Percentiles rank a stretch among this genome's conserved stretches.
Evolutionary conservation across 495 filamentous ascomycete genomes (phyloP).

Genomic region (Patellaria atrata): DNA sequence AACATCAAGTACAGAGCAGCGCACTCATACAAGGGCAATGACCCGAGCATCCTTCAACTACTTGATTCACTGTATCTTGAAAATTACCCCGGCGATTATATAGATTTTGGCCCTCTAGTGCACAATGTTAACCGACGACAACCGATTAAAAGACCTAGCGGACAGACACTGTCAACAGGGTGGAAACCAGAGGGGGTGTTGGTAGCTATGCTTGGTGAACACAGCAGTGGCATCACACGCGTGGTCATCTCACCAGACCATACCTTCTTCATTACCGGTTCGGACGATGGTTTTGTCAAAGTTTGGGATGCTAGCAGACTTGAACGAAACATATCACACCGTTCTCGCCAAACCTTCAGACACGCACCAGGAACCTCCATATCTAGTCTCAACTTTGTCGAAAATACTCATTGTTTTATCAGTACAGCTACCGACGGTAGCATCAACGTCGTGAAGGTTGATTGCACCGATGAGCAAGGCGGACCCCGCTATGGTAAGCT

Average conservation of each 20-base stretch:
- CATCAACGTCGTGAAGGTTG: constrained; percentile 76
- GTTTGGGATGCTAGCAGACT: constrained; percentile 86
- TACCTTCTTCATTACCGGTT: constrained; percentile 83
- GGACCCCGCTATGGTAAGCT: constrained; percentile 57
- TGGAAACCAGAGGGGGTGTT: constrained; percentile 80
- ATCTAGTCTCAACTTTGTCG: constrained; percentile 72
- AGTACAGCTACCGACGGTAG: constrained; percentile 83
- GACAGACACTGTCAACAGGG: constrained; percentile 24
- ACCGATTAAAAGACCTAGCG: constrained; percentile 43
- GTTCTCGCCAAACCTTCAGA: constrained; percentile 74
- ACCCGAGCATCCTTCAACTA: constrained; percentile 73
- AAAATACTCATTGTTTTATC: constrained; percentile 85
- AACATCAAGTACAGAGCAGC: constrained; percentile 23
- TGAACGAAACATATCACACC: constrained; percentile 76
- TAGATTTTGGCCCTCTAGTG: constrained; percentile 68
- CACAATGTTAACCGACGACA: constrained; percentile 52
- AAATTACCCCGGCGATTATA: constrained; percentile 71
- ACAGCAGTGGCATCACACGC: constrained; percentile 67
- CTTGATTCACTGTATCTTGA: constrained; percentile 81
- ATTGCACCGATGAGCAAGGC: constrained; percentile 35
- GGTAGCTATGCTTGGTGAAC: constrained; percentile 79
- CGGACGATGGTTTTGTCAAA: constrained; percentile 83
- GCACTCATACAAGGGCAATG: constrained; percentile 75
- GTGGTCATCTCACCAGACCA: constrained; percentile 81
- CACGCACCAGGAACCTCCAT: constrained; percentile 58